These are phyloP conservation scores for Pterulicium gracile DNA, from an alignment of 1,284 basidiomycete genomes.

Conservation along the genomic window DNA sequence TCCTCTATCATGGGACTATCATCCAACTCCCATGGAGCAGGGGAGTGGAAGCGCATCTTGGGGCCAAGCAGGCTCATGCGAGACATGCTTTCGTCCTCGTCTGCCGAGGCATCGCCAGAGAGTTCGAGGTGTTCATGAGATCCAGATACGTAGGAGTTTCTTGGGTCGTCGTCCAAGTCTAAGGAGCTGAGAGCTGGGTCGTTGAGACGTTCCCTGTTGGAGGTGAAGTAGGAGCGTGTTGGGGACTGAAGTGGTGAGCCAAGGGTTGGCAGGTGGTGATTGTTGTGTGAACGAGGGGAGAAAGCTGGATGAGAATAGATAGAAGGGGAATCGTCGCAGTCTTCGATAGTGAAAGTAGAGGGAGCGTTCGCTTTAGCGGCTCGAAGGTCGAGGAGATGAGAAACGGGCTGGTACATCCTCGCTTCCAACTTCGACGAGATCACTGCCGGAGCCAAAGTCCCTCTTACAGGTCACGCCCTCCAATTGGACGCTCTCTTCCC, in stretches of 20 bases:
- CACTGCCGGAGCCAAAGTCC: too few species aligned
- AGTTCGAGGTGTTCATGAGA: constrained; percentile 7
- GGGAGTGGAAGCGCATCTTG: constrained; percentile 70
- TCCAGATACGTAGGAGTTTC: constrained; percentile 28
- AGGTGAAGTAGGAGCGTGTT: constrained; percentile 8
- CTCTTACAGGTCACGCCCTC: too few species aligned
- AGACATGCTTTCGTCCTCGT: constrained; percentile 28
- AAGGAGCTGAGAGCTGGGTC: constrained; percentile 41
- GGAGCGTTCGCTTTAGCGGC: constrained; percentile 35
- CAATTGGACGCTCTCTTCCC: too few species aligned
- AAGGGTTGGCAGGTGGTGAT: constrained; percentile 16
- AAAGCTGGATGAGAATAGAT: constrained; percentile 51
- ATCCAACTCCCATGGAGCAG: constrained; percentile 69
- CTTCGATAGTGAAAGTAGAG: constrained; percentile 39
- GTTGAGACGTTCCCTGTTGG: constrained; percentile 23
- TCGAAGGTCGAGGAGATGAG: constrained; percentile 41
- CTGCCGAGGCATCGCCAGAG: constrained; percentile 16
- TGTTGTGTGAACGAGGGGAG: constrained; percentile 29
- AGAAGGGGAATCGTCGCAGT: constrained; percentile 56
- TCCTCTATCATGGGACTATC: constrained; percentile 33
- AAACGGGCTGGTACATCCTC: constrained; percentile 1
- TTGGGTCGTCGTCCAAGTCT: constrained; percentile 50
- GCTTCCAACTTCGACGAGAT: too few species aligned
- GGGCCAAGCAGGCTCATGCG: constrained; percentile 66
- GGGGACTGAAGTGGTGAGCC: constrained; percentile 1